phyloP scores from a whole-genome alignment of 768 basidiomycete species.

The Naganishia vishniacii region DNA sequence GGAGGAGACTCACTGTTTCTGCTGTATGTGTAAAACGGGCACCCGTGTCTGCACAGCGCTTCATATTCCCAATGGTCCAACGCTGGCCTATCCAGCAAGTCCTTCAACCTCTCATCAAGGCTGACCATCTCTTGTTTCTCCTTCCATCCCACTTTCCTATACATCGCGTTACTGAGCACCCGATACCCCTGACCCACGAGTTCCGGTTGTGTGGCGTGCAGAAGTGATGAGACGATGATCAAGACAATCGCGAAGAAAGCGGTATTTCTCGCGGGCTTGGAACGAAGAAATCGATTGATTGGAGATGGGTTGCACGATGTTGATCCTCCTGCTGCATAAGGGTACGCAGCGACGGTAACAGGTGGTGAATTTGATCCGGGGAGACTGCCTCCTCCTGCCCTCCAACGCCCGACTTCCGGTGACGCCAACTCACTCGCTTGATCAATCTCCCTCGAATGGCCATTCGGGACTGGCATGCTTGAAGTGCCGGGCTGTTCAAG shows the following conservation, averaged over 20 bases:
- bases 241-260: background rate
- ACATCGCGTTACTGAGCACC: slow-evolving; percentile 14
- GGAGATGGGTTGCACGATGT: slow-evolving; percentile 11
- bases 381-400: too few species aligned
- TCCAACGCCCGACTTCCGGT: too few species aligned
- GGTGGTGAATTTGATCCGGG: too few species aligned
- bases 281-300: background rate
- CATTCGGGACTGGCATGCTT: background rate
- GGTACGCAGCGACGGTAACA: background rate
- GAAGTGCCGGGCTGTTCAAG: background rate
- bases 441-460: too few species aligned
- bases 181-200: slow-evolving; percentile 6
- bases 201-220: slow-evolving; percentile 12
- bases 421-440: too few species aligned
- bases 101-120: slow-evolving; percentile 29
- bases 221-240: background rate
- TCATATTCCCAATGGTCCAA: slow-evolving; percentile 41
- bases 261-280: slow-evolving; percentile 6
- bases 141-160: slow-evolving; percentile 17
- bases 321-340: slow-evolving; percentile 5
- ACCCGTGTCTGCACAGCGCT: slow-evolving; percentile 33
- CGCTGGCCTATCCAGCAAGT: slow-evolving; percentile 36
- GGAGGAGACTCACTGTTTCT: slow-evolving; percentile 28
- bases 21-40: slow-evolving; percentile 41
- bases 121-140: slow-evolving; percentile 22